These are phyloP conservation scores for Debaryomycetaceae sp. DNA, from an alignment of 1,139 yeast genomes.

Conservation along the genomic window DNA sequence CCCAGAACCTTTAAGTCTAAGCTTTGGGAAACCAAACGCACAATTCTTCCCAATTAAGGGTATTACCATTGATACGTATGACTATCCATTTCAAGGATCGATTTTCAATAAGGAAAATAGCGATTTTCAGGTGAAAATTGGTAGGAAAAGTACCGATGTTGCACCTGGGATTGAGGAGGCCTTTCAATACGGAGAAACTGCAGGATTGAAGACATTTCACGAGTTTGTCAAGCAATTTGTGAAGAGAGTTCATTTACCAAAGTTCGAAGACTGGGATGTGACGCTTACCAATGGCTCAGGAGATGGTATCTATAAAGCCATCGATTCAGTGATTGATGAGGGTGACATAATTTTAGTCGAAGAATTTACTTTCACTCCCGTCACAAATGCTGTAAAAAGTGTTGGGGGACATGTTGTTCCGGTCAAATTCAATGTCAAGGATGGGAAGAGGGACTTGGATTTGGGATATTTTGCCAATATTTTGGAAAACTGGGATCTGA, in stretches of 20 bases:
- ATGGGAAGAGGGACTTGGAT: conserved; percentile 45
- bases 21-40: conserved; percentile 57
- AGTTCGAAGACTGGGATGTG: conserved; percentile 52
- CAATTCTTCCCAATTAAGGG: conserved; percentile 59
- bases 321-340: conserved; percentile 52
- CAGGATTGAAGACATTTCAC: conserved; percentile 42
- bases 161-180: conserved; percentile 43
- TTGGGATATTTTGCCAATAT: conserved; percentile 30
- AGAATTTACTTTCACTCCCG: conserved; percentile 62
- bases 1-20: conserved; percentile 44
- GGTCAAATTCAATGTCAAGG: conserved; percentile 38
- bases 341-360: conserved; percentile 60
- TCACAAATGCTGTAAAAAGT: conserved; percentile 40
- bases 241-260: conserved; percentile 44
- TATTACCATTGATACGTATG: conserved; percentile 43
- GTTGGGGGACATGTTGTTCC: conserved; percentile 52
- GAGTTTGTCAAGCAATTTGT: conserved; percentile 43
- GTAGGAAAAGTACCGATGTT: conserved; percentile 18
- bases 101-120: conserved; percentile 18
- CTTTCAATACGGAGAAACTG: conserved; percentile 46
- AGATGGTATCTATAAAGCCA: conserved; percentile 60
- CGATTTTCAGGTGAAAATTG: conserved; percentile 15
- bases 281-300: conserved; percentile 65
- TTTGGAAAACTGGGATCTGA: conserved; percentile 36
- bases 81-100: conserved; percentile 36